Evolutionary conservation across 176 grass and related monocot species (phyloP), one percentile per base, ranked within the genome.

Genomic region (Saccharum officinarum): DNA sequence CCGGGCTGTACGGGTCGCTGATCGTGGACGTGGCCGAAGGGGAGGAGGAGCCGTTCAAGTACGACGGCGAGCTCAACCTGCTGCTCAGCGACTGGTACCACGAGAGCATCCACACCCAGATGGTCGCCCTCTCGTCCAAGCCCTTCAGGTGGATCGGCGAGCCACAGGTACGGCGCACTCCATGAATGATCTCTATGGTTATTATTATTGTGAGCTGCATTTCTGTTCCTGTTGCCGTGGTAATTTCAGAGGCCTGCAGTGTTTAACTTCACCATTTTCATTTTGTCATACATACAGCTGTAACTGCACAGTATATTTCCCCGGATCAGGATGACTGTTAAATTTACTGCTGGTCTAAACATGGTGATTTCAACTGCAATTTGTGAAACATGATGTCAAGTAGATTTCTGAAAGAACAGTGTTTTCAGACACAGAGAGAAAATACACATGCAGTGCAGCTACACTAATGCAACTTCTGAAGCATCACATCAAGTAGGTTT

Each of bases 81-180:
- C 76, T 97, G 13, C 71, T 97, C 17, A 94, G 88, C 18, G 95
- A 97, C 62, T 97, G 95, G 95, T 97, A 97, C 82, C 92, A 97
- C 42, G 80, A 92, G 17, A 94, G 87, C 91, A 85, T 94, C 72
- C 88, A 94, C 38, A 78, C 89, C 31, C 95, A 97, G 87, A 92
- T 89, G 88, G 92, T 89, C 37, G 88, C 88, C 10, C 95, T 97
- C 76, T 92, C 90, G 50, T 86, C 90, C 74, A 97, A 83, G 15
- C 92, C 90, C 14, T 88, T 92, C 67, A 73, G 90, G 68, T 97
- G 95, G 95, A 91, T 97, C 30, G 95, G 95, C 63, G 95, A 97
- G 80, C 95, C 95, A 0, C 95, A 97, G 92, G 95, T 92, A 75
- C 49, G 6, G 7, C 26, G 7, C 44, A 26, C 6, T 47, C 60